Evolutionary conservation across 306 rosid genomes (phyloP).

Genomic region (Fragaria iinumae): DNA sequence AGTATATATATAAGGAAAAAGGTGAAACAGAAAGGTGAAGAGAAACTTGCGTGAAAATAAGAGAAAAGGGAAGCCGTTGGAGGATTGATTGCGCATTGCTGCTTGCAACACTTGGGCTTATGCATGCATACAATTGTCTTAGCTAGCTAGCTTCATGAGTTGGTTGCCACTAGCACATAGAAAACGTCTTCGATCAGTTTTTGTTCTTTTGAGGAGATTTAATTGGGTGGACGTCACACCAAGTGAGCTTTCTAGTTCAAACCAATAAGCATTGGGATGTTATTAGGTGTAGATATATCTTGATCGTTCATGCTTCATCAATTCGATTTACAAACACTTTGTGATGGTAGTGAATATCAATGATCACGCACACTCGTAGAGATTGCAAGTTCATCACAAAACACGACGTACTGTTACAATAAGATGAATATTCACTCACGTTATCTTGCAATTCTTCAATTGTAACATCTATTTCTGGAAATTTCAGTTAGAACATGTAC

Average conservation of each 20-base stretch:
- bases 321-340: neutral
- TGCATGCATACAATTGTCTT: conserved; percentile 19
- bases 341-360: neutral
- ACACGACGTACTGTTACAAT: neutral
- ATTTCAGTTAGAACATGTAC: neutral
- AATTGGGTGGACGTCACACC: conserved; percentile 5
- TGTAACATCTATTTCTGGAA: neutral
- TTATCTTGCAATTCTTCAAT: neutral
- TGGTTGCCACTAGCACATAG: conserved; percentile 26
- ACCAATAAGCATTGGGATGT: neutral
- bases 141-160: conserved; percentile 1
- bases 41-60: conserved; percentile 25
- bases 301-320: neutral
- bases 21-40: conserved; percentile 21
- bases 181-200: conserved; percentile 34
- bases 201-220: conserved; percentile 22
- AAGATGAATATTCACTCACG: neutral
- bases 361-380: neutral
- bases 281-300: neutral
- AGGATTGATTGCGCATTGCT: conserved; percentile 18
- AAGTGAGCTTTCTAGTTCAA: neutral
- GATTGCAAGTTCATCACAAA: neutral
- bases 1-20: neutral
- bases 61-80: conserved; percentile 21
- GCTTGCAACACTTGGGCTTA: conserved; percentile 35